Conservation (phyloP, 805 yeast species). For the Metschnikowia matae region DNA sequence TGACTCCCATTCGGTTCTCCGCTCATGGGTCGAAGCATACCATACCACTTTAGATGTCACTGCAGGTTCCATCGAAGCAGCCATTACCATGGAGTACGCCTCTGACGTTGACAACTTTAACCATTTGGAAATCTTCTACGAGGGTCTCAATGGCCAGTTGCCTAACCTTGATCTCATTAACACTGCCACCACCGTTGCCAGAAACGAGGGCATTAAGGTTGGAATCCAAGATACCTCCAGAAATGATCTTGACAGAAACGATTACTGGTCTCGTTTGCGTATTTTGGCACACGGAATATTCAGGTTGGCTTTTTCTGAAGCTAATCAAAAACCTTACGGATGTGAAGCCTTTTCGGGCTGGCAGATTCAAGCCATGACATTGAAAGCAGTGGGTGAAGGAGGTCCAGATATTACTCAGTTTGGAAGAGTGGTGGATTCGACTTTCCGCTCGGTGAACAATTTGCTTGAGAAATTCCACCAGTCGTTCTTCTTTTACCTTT, state of each 20-base stretch:
- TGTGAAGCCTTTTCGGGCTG: constrained; percentile 94
- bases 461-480: constrained; percentile 94
- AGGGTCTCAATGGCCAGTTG: constrained; percentile 91
- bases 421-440: constrained; percentile 86
- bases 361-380: constrained; percentile 87
- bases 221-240: constrained; percentile 59
- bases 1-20: constrained; percentile 60
- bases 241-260: constrained; percentile 42
- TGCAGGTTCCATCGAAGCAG: constrained; percentile 92
- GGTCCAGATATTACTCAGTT: constrained; percentile 78
- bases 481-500: constrained; percentile 86
- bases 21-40: constrained; percentile 92
- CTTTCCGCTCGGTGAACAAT: constrained; percentile 85
- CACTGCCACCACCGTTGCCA: constrained; percentile 67
- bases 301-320: constrained; percentile 67
- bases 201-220: constrained; percentile 71
- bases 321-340: constrained; percentile 55
- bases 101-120: constrained; percentile 64
- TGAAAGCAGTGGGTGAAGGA: constrained; percentile 61
- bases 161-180: constrained; percentile 91
- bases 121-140: constrained; percentile 68
- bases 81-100: constrained; percentile 78
- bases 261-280: constrained; percentile 52
- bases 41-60: constrained; percentile 80
- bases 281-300: constrained; percentile 64